phyloP scores from a whole-genome alignment of 176 grass and related monocot species.

The Raddia guianensis region DNA sequence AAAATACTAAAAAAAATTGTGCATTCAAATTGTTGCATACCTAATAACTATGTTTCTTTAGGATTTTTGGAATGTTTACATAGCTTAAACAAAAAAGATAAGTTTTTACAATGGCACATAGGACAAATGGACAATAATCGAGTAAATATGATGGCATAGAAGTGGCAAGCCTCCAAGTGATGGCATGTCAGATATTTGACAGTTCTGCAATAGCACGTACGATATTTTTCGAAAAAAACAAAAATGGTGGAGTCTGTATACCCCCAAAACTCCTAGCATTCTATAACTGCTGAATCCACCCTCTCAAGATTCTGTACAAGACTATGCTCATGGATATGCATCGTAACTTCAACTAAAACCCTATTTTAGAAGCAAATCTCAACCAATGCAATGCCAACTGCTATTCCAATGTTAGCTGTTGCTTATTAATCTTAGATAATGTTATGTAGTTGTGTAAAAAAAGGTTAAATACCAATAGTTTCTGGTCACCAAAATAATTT shows the following conservation, averaged over 20 bases:
- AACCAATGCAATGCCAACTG: not conserved
- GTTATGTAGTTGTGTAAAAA: slow-evolving; percentile 6
- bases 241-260: not conserved
- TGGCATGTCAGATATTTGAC: too few relatives aligned
- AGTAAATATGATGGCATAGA: too few relatives aligned
- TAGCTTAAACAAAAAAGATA: too few relatives aligned
- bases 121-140: too few relatives aligned
- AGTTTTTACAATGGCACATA: too few relatives aligned
- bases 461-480: not conserved
- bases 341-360: not conserved
- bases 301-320: slow-evolving; percentile 24
- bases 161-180: too few relatives aligned
- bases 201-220: too few relatives aligned
- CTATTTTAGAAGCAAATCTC: slow-evolving; percentile 25
- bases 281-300: not conserved
- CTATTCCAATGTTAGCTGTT: not conserved
- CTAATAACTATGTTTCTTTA: too few relatives aligned
- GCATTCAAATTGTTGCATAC: too few relatives aligned
- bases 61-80: too few relatives aligned
- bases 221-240: too few relatives aligned
- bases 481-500: not conserved
- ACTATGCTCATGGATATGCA: slow-evolving; percentile 4
- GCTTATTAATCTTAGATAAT: slow-evolving; percentile 11
- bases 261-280: not conserved
- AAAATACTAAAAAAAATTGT: too few relatives aligned